Conservation (phyloP, 2,329 filamentous ascomycete genomes). For the Fusarium papillatum region DNA sequence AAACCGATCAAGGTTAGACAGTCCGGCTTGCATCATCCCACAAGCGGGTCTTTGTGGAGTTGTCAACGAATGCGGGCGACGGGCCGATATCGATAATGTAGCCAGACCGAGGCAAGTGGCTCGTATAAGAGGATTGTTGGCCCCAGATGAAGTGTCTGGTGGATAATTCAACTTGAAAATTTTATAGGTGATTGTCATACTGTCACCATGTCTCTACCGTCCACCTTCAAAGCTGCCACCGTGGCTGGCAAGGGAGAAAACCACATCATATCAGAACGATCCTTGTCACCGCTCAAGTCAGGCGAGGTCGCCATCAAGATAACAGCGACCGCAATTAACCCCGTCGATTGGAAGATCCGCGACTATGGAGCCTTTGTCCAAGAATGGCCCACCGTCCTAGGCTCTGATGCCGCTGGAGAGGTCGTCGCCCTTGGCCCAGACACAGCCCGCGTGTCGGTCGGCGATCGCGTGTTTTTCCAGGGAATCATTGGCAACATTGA, state of each 20-base stretch:
- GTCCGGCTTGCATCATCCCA: neutral
- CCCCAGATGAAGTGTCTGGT: neutral
- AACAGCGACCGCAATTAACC: slow-evolving; percentile 49
- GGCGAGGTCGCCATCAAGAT: slow-evolving; percentile 11
- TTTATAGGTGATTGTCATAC: neutral
- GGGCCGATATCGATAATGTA: neutral
- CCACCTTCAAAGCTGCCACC: slow-evolving; percentile 1
- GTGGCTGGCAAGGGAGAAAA: slow-evolving; percentile 1
- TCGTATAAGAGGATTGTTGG: neutral
- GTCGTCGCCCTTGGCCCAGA: slow-evolving; percentile 15
- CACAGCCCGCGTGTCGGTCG: slow-evolving; percentile 11
- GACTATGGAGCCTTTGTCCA: slow-evolving; percentile 41
- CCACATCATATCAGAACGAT: neutral
- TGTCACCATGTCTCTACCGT: slow-evolving; percentile 1
- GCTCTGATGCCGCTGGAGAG: slow-evolving; percentile 28
- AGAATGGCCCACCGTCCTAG: slow-evolving; percentile 29
- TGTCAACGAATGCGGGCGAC: neutral
- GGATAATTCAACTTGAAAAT: neutral
- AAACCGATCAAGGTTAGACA: neutral
- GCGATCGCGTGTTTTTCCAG: slow-evolving; percentile 48
- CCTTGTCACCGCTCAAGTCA: neutral
- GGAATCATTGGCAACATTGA: slow-evolving; percentile 48
- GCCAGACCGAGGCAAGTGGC: neutral
- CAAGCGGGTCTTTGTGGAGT: neutral
- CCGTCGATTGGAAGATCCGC: slow-evolving; percentile 52